A percentile compares a stretch with the other conserved stretches of the same genome.
These are phyloP conservation scores for Pugionium dolabratum DNA, from an alignment of 345 rosid species.

Conservation along the genomic window DNA sequence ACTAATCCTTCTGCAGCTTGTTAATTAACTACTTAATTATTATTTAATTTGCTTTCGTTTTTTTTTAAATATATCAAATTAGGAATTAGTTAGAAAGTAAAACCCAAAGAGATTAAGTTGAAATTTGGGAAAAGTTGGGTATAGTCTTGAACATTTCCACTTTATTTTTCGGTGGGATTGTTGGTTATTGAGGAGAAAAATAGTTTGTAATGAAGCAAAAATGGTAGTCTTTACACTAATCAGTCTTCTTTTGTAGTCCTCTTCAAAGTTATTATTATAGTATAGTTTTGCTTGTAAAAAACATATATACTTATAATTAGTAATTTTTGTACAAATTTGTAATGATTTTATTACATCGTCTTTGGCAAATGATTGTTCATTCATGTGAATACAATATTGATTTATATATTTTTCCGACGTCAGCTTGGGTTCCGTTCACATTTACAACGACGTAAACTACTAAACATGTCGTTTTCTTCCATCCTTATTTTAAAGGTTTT, in stretches of 20 bases:
- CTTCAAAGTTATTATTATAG: slow-evolving; percentile 6
- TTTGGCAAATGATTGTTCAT: slow-evolving; percentile 37
- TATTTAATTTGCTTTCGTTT: slow-evolving; percentile 20
- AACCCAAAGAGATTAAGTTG: slow-evolving; percentile 3
- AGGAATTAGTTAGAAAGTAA: slow-evolving; percentile 21
- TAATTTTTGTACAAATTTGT: slow-evolving; percentile 1
- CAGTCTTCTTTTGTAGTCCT: slow-evolving; percentile 20
- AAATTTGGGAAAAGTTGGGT: slow-evolving; percentile 24
- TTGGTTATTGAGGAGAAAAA: slow-evolving; percentile 39
- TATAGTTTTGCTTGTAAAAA: slow-evolving; percentile 47
- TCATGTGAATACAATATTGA: slow-evolving; percentile 20
- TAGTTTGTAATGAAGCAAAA: slow-evolving; percentile 45
- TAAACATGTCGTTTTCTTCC: neutral
- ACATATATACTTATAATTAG: slow-evolving; percentile 24
- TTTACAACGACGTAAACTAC: slow-evolving; percentile 23
- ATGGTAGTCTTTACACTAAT: slow-evolving; percentile 37
- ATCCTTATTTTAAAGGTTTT: slow-evolving; percentile 7
- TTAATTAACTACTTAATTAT: slow-evolving; percentile 36
- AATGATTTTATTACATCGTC: slow-evolving; percentile 34
- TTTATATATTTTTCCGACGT: neutral
- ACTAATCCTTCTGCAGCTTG: slow-evolving; percentile 86
- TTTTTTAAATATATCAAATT: slow-evolving; percentile 8
- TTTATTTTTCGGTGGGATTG: slow-evolving; percentile 75
- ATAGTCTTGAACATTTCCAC: slow-evolving; percentile 48
- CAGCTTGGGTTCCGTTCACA: slow-evolving; percentile 7